These are phyloP conservation scores for Colletotrichum nymphaeae DNA, from an alignment of 2,329 filamentous ascomycete species.

Conservation along the genomic window DNA sequence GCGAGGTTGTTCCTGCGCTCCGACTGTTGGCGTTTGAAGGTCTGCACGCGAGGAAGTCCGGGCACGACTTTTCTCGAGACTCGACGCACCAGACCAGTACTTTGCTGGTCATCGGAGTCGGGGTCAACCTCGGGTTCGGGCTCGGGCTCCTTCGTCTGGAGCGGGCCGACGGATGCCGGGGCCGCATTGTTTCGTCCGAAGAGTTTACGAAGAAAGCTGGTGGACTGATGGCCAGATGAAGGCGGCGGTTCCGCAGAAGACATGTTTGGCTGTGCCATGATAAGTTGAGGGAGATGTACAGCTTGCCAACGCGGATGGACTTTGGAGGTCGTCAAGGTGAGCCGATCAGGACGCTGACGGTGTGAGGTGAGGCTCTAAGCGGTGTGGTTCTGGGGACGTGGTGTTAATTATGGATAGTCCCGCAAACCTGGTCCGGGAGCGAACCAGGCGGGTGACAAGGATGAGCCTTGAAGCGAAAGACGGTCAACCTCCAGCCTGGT, in stretches of 20 bases:
- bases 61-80: slow-evolving; percentile 75
- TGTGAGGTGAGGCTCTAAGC: slow-evolving; percentile 32
- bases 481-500: slow-evolving; percentile 35
- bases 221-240: slow-evolving; percentile 14
- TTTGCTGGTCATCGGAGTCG: slow-evolving; percentile 42
- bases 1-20: slow-evolving; percentile 81
- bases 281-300: neutral
- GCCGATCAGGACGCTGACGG: slow-evolving; percentile 14
- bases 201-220: slow-evolving; percentile 35
- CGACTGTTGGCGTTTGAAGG: slow-evolving; percentile 85
- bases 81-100: slow-evolving; percentile 53
- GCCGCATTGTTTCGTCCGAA: slow-evolving; percentile 35
- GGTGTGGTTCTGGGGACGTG: slow-evolving; percentile 29
- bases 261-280: slow-evolving; percentile 33
- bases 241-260: slow-evolving; percentile 24
- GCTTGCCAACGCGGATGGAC: neutral
- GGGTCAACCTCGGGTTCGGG: slow-evolving; percentile 38
- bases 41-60: slow-evolving; percentile 79
- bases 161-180: slow-evolving; percentile 24
- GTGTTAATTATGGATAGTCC: slow-evolving; percentile 33
- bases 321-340: slow-evolving; percentile 6
- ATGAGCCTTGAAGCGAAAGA: slow-evolving; percentile 36
- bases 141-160: slow-evolving; percentile 27
- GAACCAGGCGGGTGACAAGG: slow-evolving; percentile 34
- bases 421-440: slow-evolving; percentile 30